These are phyloP conservation scores for Piromyces finnis DNA, from an alignment of 192 early-diverging fungal species.

Conservation along the genomic window DNA sequence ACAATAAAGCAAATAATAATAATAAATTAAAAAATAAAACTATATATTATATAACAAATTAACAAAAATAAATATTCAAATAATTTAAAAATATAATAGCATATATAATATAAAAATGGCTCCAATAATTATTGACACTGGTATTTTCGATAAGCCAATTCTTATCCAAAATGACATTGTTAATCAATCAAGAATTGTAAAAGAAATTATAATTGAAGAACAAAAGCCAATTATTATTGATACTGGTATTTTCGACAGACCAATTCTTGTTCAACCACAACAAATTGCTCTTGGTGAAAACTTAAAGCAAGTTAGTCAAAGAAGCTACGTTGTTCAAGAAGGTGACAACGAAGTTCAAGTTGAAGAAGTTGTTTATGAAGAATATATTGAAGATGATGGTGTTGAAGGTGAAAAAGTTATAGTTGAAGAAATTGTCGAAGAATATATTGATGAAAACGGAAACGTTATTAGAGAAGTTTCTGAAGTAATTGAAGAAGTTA, in stretches of 20 bases:
- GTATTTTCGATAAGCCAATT: background rate
- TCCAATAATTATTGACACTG: background rate
- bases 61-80: background rate
- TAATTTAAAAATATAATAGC: background rate
- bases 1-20: too few species aligned
- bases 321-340: background rate
- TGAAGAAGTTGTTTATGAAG: background rate
- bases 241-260: background rate
- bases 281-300: background rate
- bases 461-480: too few species aligned
- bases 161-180: background rate
- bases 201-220: background rate
- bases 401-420: background rate
- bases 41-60: too few species aligned
- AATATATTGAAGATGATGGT: background rate
- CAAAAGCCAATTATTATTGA: background rate
- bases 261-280: background rate
- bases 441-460: background rate
- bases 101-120: background rate
- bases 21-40: too few species aligned
- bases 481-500: background rate
- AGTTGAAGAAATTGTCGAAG: background rate
- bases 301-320: background rate
- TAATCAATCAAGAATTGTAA: background rate
- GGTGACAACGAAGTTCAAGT: background rate